Conservation (phyloP, 2,329 filamentous ascomycete species). For the Balansia obtecta region DNA sequence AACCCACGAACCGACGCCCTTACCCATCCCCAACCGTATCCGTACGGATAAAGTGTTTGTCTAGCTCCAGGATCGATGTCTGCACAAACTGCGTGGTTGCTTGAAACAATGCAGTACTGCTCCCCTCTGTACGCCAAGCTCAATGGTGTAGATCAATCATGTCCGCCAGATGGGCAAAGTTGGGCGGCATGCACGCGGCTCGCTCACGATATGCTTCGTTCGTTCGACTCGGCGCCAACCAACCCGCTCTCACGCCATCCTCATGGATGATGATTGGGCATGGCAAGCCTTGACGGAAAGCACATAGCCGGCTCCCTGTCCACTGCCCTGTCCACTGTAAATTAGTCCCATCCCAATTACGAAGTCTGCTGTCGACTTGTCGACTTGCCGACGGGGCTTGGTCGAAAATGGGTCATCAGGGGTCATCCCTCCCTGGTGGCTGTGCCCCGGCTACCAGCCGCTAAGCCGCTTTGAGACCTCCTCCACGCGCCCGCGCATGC, state of each 20-base stretch:
- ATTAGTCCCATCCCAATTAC: not conserved
- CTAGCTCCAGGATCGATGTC: no score
- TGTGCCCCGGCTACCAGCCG: conserved; percentile 2
- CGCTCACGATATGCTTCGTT: no score
- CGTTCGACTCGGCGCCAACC: not conserved
- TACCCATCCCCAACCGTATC: not conserved
- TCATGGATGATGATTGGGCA: not conserved
- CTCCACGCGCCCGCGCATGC: not conserved
- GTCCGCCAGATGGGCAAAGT: not conserved
- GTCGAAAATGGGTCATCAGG: not conserved
- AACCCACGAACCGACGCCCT: no score
- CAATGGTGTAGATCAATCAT: not conserved
- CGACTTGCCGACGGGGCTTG: not conserved
- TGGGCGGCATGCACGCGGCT: not conserved
- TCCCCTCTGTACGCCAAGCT: not conserved
- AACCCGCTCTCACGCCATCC: no score
- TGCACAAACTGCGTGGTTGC: not conserved
- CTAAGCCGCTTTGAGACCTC: conserved; percentile 3
- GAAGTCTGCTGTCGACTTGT: not conserved
- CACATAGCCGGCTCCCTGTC: no score
- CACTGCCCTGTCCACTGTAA: not conserved
- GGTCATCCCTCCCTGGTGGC: not conserved
- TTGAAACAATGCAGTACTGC: not conserved
- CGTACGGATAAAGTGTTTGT: no score
- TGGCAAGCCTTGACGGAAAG: not conserved